Base-by-base conservation (phyloP, 805 yeast species). In the Metschnikowia lachancei region DNA sequence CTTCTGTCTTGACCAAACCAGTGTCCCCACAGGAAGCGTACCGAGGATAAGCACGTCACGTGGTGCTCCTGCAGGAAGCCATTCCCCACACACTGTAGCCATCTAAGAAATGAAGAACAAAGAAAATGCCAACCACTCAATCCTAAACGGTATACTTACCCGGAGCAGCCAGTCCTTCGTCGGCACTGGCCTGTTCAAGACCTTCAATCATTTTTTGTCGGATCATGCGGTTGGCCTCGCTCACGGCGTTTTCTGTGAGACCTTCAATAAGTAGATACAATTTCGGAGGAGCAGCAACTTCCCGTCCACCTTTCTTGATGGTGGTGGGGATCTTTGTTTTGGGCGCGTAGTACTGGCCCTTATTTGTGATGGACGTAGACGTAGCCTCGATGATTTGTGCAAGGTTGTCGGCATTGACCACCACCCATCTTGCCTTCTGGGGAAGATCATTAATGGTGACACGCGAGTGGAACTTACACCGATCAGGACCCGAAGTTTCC, bases 381-480 rank as follows among this genome's bases (percentile, higher is more conserved):
- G 94, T 83, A 39, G 80, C 69, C 41, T 89, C 95, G 36, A 80
- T 81, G 38, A 90, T 76, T 56, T 78, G 78, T 1, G 78, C 63
- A 33, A 85, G 67, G 37, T 80, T 82, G 1, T 83, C 83, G 30
- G 84, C 76, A 55, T 82, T 83, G 3, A 90, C 80, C 2, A 85
- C 87, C 45, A 72, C 73, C 95, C 95, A 85, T 57, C 96, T 70
- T 0, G 86, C 87, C 20, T 75, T 71, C 58, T 85, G 89, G 0
- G 98, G 96, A 29, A 87, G 72, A 62, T 94, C 97, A 55, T 92
- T 92, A 53, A 92, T 82, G 40, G 80, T 78, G 39, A 92, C 74
- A 30, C 81, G 76, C 0, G 96, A 86, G 53, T 81, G 84, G 66
- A 71, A 88, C 17, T 68, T 60, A 22, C 76, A 64, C 41, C 70